These are phyloP conservation scores for Dillenia suffruticosa DNA, from an alignment of 164 flowering plant genomes.

Conservation along the genomic window DNA sequence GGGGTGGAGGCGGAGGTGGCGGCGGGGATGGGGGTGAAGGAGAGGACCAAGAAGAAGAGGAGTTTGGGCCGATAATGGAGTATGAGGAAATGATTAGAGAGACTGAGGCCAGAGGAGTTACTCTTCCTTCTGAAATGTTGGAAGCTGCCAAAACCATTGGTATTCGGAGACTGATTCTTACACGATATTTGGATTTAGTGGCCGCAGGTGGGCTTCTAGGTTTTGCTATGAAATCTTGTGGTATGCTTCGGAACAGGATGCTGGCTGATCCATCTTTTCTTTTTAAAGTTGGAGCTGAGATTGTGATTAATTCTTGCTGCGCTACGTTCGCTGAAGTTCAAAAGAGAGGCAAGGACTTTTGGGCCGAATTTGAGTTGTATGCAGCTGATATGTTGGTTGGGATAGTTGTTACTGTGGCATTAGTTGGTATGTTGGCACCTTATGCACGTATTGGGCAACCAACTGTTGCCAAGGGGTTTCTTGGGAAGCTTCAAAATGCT, in stretches of 20 bases:
- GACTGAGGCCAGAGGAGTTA: slow-evolving; percentile 45
- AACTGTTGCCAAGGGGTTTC: slow-evolving; percentile 48
- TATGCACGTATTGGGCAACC: slow-evolving; percentile 81
- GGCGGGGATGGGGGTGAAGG: slow-evolving; percentile 36
- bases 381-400: slow-evolving; percentile 88
- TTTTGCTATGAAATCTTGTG: slow-evolving; percentile 35
- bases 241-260: slow-evolving; percentile 62
- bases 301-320: slow-evolving; percentile 91
- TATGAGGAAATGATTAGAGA: slow-evolving; percentile 63
- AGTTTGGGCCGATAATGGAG: slow-evolving; percentile 67
- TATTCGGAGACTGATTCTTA: slow-evolving; percentile 50
- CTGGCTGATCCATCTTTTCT: slow-evolving; percentile 68
- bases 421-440: slow-evolving; percentile 94
- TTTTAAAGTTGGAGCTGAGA: slow-evolving; percentile 71
- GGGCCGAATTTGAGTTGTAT: slow-evolving; percentile 95
- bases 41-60: slow-evolving; percentile 50
- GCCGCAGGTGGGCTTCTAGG: slow-evolving; percentile 49
- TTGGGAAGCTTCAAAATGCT: slow-evolving; percentile 58
- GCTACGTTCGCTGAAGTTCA: slow-evolving; percentile 97
- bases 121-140: slow-evolving; percentile 68
- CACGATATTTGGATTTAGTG: slow-evolving; percentile 73
- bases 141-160: slow-evolving; percentile 69
- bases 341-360: slow-evolving; percentile 91
- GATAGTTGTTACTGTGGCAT: slow-evolving; percentile 69
- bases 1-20: slow-evolving; percentile 46